Conservation (phyloP, 108 stramenopile species). For the Discostella stelligeroides region DNA sequence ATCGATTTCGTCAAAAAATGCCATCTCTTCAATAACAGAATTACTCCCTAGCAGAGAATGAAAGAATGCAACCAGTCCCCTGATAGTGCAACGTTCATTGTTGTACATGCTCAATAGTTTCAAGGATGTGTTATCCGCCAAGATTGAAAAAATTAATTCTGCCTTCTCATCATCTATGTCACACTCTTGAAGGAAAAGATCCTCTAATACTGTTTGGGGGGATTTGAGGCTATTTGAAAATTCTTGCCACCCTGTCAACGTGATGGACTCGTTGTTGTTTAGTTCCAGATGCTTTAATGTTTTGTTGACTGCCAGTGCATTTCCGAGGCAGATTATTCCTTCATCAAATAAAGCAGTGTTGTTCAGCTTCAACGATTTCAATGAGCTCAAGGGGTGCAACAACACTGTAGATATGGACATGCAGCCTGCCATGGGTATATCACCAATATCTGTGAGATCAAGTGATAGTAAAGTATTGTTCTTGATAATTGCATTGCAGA, state of each 20-base stretch:
- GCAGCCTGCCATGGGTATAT: too few relatives aligned
- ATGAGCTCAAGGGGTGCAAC: neutral
- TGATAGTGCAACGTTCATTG: too few relatives aligned
- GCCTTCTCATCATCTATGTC: neutral
- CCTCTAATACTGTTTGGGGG: neutral
- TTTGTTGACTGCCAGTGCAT: neutral
- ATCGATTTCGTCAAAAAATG: too few relatives aligned
- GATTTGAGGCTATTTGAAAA: neutral
- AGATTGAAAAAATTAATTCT: neutral
- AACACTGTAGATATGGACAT: too few relatives aligned
- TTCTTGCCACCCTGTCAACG: neutral
- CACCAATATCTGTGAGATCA: too few relatives aligned
- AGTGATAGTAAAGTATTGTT: too few relatives aligned
- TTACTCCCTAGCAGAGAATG: too few relatives aligned
- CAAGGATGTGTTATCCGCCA: neutral
- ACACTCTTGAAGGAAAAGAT: neutral
- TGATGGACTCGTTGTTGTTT: neutral
- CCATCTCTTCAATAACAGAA: too few relatives aligned
- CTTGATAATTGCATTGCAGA: too few relatives aligned
- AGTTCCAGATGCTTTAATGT: neutral
- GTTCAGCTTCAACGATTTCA: neutral
- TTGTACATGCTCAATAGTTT: neutral
- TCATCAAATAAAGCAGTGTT: neutral
- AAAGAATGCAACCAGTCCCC: too few relatives aligned
- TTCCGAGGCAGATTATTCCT: neutral